Conservation (phyloP, 2,329 filamentous ascomycete species). For the Botryotinia globosa region DNA sequence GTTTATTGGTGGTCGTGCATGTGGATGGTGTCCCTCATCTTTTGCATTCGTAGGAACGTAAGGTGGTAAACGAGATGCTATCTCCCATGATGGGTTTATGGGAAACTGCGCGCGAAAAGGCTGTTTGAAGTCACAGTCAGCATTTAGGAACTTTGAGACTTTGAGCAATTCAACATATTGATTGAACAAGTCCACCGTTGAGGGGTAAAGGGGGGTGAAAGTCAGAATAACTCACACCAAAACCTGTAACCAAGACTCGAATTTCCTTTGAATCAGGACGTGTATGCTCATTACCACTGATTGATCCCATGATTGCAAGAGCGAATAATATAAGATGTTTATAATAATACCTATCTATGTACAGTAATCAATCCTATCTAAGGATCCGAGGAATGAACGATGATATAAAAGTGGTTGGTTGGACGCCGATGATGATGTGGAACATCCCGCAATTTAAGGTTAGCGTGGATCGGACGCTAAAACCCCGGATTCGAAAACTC, state of each 20-base stretch:
- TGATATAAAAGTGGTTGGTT: neutral
- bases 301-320: constrained; percentile 36
- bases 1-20: constrained; percentile 32
- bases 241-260: constrained; percentile 60
- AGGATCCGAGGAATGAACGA: constrained; percentile 24
- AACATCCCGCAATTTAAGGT: constrained; percentile 6
- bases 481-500: neutral
- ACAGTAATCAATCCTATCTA: constrained; percentile 14
- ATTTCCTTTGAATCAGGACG: constrained; percentile 46
- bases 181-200: neutral
- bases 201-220: constrained; percentile 5
- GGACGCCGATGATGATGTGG: neutral
- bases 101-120: constrained; percentile 72
- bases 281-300: neutral
- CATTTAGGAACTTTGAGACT: neutral
- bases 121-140: constrained; percentile 43
- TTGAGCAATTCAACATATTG: neutral
- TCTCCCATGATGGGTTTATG: constrained; percentile 78
- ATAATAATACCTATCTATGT: neutral
- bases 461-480: neutral
- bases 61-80: constrained; percentile 65
- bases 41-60: constrained; percentile 46
- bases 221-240: constrained; percentile 48
- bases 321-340: constrained; percentile 21
- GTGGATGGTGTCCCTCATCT: constrained; percentile 3